A percentile compares a stretch with the other conserved stretches of the same genome.
phyloP scores from a whole-genome alignment of 306 rosid species.

The Cercis canadensis region DNA sequence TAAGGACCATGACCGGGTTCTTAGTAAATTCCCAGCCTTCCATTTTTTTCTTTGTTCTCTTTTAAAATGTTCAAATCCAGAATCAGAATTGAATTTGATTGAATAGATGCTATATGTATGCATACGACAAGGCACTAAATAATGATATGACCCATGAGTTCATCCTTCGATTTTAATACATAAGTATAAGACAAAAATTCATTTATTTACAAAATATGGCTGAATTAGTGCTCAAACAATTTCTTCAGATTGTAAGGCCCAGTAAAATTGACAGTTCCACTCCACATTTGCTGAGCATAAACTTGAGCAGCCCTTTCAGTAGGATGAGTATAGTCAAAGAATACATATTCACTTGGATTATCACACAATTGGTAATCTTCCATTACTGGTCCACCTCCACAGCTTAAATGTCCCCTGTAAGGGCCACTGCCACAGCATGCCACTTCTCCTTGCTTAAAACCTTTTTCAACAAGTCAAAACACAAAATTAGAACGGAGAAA shows the following conservation, averaged over 20 bases:
- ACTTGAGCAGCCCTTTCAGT: conserved; percentile 38
- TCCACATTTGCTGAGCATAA: conserved; percentile 42
- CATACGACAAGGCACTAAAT: too few relatives aligned
- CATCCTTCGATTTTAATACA: too few relatives aligned
- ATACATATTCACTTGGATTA: conserved; percentile 37
- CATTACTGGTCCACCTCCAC: conserved; percentile 48
- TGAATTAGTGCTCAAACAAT: conserved; percentile 20
- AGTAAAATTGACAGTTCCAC: conserved; percentile 17
- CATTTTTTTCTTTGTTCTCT: too few relatives aligned
- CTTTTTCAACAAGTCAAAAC: conserved; percentile 2
- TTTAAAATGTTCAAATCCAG: too few relatives aligned
- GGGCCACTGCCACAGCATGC: conserved; percentile 56
- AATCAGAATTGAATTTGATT: too few relatives aligned
- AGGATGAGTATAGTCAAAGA: conserved; percentile 48
- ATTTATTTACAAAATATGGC: too few relatives aligned
- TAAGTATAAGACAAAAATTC: too few relatives aligned
- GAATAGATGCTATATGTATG: too few relatives aligned
- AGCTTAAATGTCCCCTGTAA: conserved; percentile 42
- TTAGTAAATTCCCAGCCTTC: too few relatives aligned
- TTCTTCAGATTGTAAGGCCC: conserved; percentile 41
- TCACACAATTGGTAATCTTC: conserved; percentile 40
- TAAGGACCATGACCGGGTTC: too few relatives aligned
- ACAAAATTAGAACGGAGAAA: background rate
- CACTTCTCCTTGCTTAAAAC: conserved; percentile 44
- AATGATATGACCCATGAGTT: too few relatives aligned